Percentiles rank a stretch among this genome's conserved stretches.
phyloP scores from a whole-genome alignment of 139 green algal genomes.

The Chlamydomonas sp. region DNA sequence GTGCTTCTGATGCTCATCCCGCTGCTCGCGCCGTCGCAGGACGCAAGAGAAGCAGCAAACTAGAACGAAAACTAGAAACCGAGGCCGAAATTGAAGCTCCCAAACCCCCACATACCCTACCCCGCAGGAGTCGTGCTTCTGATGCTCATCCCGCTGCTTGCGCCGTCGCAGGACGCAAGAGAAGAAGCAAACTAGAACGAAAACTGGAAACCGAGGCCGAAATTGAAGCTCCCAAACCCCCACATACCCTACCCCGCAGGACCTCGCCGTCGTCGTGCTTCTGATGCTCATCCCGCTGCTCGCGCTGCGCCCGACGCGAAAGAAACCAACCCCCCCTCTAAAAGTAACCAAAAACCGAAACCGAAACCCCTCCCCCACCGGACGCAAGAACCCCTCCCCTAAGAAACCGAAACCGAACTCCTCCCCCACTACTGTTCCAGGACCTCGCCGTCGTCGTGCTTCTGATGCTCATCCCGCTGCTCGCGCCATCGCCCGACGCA shows the following conservation, averaged over 20 bases:
- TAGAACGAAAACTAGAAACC: too few relatives aligned
- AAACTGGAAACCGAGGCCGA: too few relatives aligned
- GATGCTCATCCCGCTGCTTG: constrained; percentile 97
- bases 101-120: too few relatives aligned
- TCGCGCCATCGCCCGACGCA: constrained; percentile 68
- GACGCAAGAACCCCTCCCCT: neutral
- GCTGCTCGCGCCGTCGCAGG: constrained; percentile 77
- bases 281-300: constrained; percentile 98
- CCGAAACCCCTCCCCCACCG: too few relatives aligned
- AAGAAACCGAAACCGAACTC: neutral
- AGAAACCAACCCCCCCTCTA: neutral
- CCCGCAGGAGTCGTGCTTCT: constrained; percentile 99
- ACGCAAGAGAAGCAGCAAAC: too few relatives aligned
- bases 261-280: constrained; percentile 98
- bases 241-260: too few relatives aligned
- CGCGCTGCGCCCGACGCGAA: constrained; percentile 59
- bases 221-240: too few relatives aligned
- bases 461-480: constrained; percentile 96
- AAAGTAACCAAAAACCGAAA: too few relatives aligned
- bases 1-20: constrained; percentile 98
- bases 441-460: constrained; percentile 96
- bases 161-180: constrained; percentile 56
- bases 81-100: too few relatives aligned
- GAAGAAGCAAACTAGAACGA: too few relatives aligned
- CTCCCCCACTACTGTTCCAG: constrained; percentile 40